Evolutionary conservation across 371 early-diverging fungal genomes (phyloP), one percentile per base, ranked within the genome.

Genomic region (Mortierella sp.): DNA sequence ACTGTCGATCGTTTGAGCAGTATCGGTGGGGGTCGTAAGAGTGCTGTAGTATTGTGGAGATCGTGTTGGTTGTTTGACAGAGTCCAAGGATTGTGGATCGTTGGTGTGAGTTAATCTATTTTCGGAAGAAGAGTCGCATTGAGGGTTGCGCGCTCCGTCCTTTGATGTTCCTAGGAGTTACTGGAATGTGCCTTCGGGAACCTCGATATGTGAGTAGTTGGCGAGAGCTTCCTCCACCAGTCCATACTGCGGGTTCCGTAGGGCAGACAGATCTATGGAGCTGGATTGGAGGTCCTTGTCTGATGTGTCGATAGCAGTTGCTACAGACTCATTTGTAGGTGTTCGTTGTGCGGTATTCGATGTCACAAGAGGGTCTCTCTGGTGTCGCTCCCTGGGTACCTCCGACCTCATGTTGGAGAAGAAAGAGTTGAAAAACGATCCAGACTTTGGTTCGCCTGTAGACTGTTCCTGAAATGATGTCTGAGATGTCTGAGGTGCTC

Each of bases 161-260:
- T 63, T 63, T 1, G 19, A 14, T 6, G 34, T 38, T 1, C 31
- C 7, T 1, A 9, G 31, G 8, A 38, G 65, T 5, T 5, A 14
- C 6, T 63, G 5, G 38, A 63, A 31, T 31, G 65, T 19, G 3
- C 11, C 65, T 21, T 14, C 21, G 0, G 65, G 65, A 7, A 38
- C 65, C 24, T 65, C 65, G 24, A 65, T 65, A 38, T 65, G 65
- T 19, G 34, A 34, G 65, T 65, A 65, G 9, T 65, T 65, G 38
- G 19, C 65, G 38, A 65, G 5, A 2, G 65, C 65, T 10, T 21
- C 34, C 38, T 65, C 65, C 65, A 38, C 42, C 9, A 38, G 38
- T 16, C 65, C 65, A 21, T 65, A 65, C 38, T 65, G 65, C 0
- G 65, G 65, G 9, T 34, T 38, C 21, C 65, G 65, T 2, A 65